Evolutionary conservation across 306 rosid genomes (phyloP).

Genomic region (Citrullus mucosospermus): DNA sequence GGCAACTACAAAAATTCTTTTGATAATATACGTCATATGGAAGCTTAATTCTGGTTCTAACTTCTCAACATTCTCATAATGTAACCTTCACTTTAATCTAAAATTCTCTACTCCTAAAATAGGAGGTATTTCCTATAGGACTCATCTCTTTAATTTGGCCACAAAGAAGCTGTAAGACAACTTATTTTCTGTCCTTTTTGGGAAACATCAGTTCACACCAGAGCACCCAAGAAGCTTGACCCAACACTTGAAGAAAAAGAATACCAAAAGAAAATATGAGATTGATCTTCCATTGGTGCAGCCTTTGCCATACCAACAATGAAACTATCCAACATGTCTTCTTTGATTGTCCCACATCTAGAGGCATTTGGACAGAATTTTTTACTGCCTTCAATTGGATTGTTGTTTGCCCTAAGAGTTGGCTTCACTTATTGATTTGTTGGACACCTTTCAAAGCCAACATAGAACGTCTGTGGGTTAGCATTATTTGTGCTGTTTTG

Average conservation of each 20-base stretch:
- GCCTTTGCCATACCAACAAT: no score
- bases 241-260: neutral
- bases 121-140: neutral
- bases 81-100: neutral
- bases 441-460: no score
- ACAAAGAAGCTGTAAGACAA: neutral
- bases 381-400: no score
- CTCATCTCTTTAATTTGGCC: neutral
- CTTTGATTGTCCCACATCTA: no score
- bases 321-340: no score
- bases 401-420: no score
- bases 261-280: neutral
- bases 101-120: no score
- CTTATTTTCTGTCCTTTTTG: neutral
- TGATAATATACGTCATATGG: neutral
- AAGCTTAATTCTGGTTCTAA: neutral
- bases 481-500: no score
- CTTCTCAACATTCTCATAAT: neutral
- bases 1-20: neutral
- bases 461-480: no score
- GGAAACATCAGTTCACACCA: neutral
- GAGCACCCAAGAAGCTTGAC: neutral
- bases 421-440: no score
- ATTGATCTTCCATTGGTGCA: neutral
- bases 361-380: no score